Evolutionary conservation across 2,329 filamentous ascomycete genomes (phyloP).

Genomic region (Sporothrix curviconia): DNA sequence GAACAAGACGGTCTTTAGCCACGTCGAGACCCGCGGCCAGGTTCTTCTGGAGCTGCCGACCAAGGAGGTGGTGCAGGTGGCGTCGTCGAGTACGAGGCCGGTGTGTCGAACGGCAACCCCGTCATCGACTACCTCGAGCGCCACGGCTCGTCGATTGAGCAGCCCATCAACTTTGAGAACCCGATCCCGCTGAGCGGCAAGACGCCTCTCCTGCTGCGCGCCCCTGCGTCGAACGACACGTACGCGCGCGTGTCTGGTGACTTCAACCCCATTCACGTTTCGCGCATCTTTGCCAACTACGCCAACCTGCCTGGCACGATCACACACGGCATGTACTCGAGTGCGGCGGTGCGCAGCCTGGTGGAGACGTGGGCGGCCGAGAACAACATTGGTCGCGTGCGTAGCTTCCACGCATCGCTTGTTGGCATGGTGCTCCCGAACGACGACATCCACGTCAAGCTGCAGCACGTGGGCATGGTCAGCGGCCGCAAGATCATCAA

Average conservation of each 20-base stretch:
- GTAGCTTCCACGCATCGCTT: slow-evolving; percentile 92
- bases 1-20: slow-evolving; percentile 87
- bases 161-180: slow-evolving; percentile 96
- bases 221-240: slow-evolving; percentile 92
- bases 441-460: slow-evolving; percentile 87
- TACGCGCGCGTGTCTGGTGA: slow-evolving; percentile 97
- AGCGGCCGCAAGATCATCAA: slow-evolving; percentile 98
- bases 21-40: slow-evolving; percentile 84
- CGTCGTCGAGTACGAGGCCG: slow-evolving; percentile 93
- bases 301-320: slow-evolving; percentile 95
- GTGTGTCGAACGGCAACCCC: slow-evolving; percentile 87
- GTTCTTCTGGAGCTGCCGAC: slow-evolving; percentile 90
- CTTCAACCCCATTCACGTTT: slow-evolving; percentile 98
- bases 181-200: slow-evolving; percentile 91
- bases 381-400: slow-evolving; percentile 94
- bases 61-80: slow-evolving; percentile 95
- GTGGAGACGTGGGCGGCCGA: slow-evolving; percentile 99
- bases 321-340: slow-evolving; percentile 99
- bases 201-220: slow-evolving; percentile 78
- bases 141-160: slow-evolving; percentile 85
- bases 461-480: slow-evolving; percentile 97
- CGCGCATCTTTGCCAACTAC: slow-evolving; percentile 90
- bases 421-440: slow-evolving; percentile 99
- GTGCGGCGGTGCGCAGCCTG: slow-evolving; percentile 87
- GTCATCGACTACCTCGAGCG: slow-evolving; percentile 94